A percentile compares a stretch with the other conserved stretches of the same genome.
Conservation (phyloP, 306 rosid species). For the Acacia acuminata region DNA sequence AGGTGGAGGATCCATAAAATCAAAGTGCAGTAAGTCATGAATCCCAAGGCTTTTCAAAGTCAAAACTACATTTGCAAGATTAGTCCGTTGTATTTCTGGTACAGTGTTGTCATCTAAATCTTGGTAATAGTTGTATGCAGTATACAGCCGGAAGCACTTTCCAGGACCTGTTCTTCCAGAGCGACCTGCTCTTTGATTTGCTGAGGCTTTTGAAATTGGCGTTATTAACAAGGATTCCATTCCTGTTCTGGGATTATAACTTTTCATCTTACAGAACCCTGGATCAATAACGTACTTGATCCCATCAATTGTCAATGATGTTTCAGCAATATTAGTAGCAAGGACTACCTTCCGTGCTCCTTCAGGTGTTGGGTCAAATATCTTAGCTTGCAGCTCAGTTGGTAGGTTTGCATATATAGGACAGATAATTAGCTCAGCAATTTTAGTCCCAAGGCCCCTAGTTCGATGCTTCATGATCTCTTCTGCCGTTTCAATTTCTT, state of each 20-base stretch:
- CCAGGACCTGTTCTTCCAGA: constrained; percentile 99
- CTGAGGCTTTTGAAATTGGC: constrained; percentile 97
- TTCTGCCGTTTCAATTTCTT: constrained; percentile 96
- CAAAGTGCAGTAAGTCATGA: constrained; percentile 77
- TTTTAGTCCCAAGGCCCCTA: constrained; percentile 88
- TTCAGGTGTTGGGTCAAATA: constrained; percentile 96
- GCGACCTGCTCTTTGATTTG: constrained; percentile 93
- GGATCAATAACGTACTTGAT: constrained; percentile 97
- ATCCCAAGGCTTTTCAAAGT: constrained; percentile 89
- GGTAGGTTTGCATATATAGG: constrained; percentile 98
- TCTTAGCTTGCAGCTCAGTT: constrained; percentile 89
- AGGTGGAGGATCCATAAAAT: constrained; percentile 99
- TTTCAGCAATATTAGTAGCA: constrained; percentile 97
- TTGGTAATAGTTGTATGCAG: constrained; percentile 68
- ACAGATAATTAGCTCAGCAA: constrained; percentile 90
- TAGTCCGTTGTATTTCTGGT: constrained; percentile 91
- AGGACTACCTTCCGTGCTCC: constrained; percentile 96
- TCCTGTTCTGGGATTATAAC: constrained; percentile 89
- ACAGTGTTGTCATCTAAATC: constrained; percentile 90
- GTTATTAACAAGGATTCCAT: constrained; percentile 86
- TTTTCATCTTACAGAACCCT: constrained; percentile 81
- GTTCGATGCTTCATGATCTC: constrained; percentile 91
- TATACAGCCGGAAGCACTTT: constrained; percentile 86
- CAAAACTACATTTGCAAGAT: constrained; percentile 91
- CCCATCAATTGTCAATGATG: constrained; percentile 95